Evolutionary conservation across 352 stramenopile species (phyloP), one percentile per base, ranked within the genome.

Genomic region (Globisporangium canariense): DNA sequence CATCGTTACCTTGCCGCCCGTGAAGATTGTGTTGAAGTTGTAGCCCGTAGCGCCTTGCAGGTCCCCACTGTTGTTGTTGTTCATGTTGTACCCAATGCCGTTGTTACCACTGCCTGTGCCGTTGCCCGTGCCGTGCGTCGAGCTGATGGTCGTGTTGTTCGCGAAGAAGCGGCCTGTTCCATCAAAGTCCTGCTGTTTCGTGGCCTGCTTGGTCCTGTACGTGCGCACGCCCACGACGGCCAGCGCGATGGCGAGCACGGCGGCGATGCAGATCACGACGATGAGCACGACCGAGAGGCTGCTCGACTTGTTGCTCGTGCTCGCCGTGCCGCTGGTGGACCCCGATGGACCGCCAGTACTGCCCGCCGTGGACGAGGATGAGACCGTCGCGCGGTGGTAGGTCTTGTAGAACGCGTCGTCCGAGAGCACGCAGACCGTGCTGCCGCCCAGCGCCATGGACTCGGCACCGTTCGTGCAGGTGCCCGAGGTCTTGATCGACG

Each of bases 21-120:
- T 84, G 60, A 83, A 84, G 52, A 87, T 88, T 36, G 79, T 85
- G 60, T 78, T 81, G 60, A 77, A 84, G 49, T 67, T 77, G 64
- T 75, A 70, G 38, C 45, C 60, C 34, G 60, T 71, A 46, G 18
- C n/a, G 5, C 65, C 69, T 6, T 56, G 69, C 34, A 47, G 34
- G 45, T 64, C 51, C 3, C 36, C n/a, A 49, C 18, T 49, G 28
- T 65, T 65, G 34, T 52, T 60, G 45, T 38, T 38, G 56, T 67
- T 71, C 38, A 52, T 71, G 18, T 69, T 57, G 8, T 58, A 38
- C 38, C 69, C 62, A 49, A 49, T 49, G 16, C 6, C 16, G 18
- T 49, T 49, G 38, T 58, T 45, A 0, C 52, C 52, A 16, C 65
- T 69, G 41, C 67, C 60, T 4, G 41, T 66, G 32, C 53, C 52